Base-by-base conservation (phyloP, 1,284 basidiomycete species). In the Veloboletus limbatus region DNA sequence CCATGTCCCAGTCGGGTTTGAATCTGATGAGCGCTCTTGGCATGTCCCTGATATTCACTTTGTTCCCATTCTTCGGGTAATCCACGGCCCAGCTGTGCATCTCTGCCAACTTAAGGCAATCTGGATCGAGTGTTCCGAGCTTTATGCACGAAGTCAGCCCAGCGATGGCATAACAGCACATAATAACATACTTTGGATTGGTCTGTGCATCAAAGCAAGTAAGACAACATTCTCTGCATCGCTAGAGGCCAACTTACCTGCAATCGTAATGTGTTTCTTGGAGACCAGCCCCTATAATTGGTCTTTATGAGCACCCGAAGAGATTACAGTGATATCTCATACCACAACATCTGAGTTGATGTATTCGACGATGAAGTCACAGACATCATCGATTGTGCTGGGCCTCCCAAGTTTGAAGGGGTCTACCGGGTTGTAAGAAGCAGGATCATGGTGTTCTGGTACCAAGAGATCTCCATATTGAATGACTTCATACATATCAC, bases 331-430 rank as follows among this genome's bases (percentile, higher is more conserved):
- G 8, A 42, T 17, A 16, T 3, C 2, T 24, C 45, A 25, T 65
- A 87, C 85, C 69, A 86, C 65, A 27, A 88, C 75, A 57, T 92
- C 88, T 0, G 86, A 88, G 51, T 86, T 78, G 57, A 91, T 88
- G 49, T 88, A 93, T 55, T 92, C 82, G 17, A 92, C 79, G 24
- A 93, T 74, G 60, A 93, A 93, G 52, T 91, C 76, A 51, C 83
- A 85, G 2, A 92, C 81, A 54, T 92, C 88, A 2, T 84, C 74
- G 6, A 91, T 77, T 0, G 76, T 81, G 50, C 81, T 81, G 2
- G 78, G 71, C 20, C 77, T 71, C 4, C 76, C 73, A 2, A 88
- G 67, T 6, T 66, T 68, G 16, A 73, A 65, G 25, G 72, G 65
- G 1, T 53, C 51, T 3, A 64, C 69, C 8, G 73, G 43, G 3